A percentile compares a stretch with the other conserved stretches of the same genome.
phyloP scores from a whole-genome alignment of 2,329 filamentous ascomycete genomes.

The Aspergillus transmontanensis region DNA sequence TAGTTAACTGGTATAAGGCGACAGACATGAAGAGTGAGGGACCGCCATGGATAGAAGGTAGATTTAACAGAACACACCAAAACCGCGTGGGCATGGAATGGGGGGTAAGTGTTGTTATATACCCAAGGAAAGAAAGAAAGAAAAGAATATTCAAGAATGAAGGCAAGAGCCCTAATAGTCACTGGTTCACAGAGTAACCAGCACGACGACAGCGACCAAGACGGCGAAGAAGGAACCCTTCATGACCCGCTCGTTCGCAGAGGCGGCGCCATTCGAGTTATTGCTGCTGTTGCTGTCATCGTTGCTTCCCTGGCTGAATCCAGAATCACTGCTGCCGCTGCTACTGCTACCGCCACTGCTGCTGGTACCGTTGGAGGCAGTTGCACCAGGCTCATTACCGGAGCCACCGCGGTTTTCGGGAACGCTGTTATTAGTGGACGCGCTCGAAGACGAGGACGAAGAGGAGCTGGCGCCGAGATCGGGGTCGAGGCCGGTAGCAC shows the following conservation, averaged over 20 bases:
- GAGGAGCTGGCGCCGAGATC: slow-evolving; percentile 26
- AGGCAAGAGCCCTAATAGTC: slow-evolving; percentile 11
- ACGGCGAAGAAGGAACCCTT: slow-evolving; percentile 51
- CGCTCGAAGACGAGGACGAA: slow-evolving; percentile 11
- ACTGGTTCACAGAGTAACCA: slow-evolving; percentile 45
- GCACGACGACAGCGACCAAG: slow-evolving; percentile 48
- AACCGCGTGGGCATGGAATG: not conserved
- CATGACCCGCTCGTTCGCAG: slow-evolving; percentile 44
- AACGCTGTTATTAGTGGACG: slow-evolving; percentile 28
- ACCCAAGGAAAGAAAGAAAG: slow-evolving; percentile 8
- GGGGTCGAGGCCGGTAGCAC: slow-evolving; percentile 80
- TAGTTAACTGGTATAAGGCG: slow-evolving; percentile 7
- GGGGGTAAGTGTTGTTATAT: not conserved
- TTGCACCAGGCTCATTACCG: slow-evolving; percentile 30
- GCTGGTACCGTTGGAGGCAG: slow-evolving; percentile 16
- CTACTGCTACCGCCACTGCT: slow-evolving; percentile 16
- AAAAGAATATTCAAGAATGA: slow-evolving; percentile 28
- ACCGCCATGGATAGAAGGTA: not conserved
- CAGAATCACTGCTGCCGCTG: slow-evolving; percentile 24
- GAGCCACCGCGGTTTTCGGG: slow-evolving; percentile 38
- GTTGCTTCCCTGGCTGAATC: slow-evolving; percentile 35
- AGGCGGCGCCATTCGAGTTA: slow-evolving; percentile 32
- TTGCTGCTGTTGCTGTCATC: slow-evolving; percentile 14
- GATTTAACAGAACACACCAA: slow-evolving; percentile 15
- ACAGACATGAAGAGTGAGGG: slow-evolving; percentile 6